These are phyloP conservation scores for Phytopythium litorale DNA, from an alignment of 352 stramenopile species.

Conservation along the genomic window DNA sequence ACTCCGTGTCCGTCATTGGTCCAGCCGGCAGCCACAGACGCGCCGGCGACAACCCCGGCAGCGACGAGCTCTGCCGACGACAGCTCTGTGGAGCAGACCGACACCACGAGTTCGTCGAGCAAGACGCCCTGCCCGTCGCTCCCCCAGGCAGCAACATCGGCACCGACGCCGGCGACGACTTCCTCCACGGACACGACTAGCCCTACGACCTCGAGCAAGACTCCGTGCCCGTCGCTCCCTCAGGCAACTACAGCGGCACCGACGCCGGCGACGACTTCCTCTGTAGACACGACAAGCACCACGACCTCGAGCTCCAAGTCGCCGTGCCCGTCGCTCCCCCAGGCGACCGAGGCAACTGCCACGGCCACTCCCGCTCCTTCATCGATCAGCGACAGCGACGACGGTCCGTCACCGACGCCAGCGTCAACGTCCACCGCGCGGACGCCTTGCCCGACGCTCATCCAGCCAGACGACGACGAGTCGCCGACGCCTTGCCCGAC, in stretches of 20 bases:
- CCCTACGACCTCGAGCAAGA: conserved; percentile 13
- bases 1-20: conserved; percentile 2
- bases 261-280: conserved; percentile 16
- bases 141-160: background rate
- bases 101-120: background rate
- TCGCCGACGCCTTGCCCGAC: conserved; percentile 17
- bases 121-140: conserved; percentile 10
- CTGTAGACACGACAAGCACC: conserved; percentile 10
- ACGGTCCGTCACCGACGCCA: conserved; percentile 4
- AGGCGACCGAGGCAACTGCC: conserved; percentile 14
- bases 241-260: conserved; percentile 12
- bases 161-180: conserved; percentile 16
- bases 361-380: conserved; percentile 19
- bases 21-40: background rate
- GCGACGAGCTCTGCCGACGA: conserved; percentile 18
- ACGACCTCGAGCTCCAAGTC: conserved; percentile 14
- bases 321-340: conserved; percentile 27
- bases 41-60: background rate
- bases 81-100: conserved; percentile 10
- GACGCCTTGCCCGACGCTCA: conserved; percentile 21
- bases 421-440: conserved; percentile 13
- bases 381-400: conserved; percentile 13
- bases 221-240: conserved; percentile 26
- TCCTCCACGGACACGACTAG: conserved; percentile 10
- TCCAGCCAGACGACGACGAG: conserved; percentile 12